Base-by-base conservation (phyloP, 2,329 filamentous ascomycete species). In the Aspergillus sp. region DNA sequence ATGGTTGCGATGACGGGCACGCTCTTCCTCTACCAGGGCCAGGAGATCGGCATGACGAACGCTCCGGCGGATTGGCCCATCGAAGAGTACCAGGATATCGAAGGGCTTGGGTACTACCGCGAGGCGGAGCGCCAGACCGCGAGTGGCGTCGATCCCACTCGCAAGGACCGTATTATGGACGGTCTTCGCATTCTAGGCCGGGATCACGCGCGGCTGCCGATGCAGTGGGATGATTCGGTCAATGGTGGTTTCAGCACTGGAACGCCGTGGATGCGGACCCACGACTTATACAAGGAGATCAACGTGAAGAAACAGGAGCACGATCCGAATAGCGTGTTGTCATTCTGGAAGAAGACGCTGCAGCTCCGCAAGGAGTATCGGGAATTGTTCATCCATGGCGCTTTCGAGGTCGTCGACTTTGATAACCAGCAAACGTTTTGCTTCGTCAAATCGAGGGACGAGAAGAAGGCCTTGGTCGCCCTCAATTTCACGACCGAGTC, bases 161-260 rank as follows among this genome's bases (percentile, higher is more conserved):
- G 59, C 32, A 53, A 55, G n/a, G 53, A 54, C 16, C 52, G 36
- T 1, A 56, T 61, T 25, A 61, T 61, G 60, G 48, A 58, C 11
- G 58, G 56, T 40, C 72, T 88, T 48, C 80, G 83, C 55, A 74
- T 78, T 50, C 78, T 87, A 40, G 84, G 82, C 1, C 57, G 60
- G 5, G 60, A 89, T 64, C 83, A 89, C 64, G 79, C 85, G 13
- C 78, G 87, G 14, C 79, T 83, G 5, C 87, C 87, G 0, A 83
- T 90, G 73, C 84, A 87, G 58, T 90, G 87, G 87, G 77, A 78
- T 50, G 76, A 68, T 1, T 70, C 71, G 0, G 64, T 74, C 0
- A 77, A 85, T 56, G 84, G 82, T 2, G 87, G 87, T 0, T 89
- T 89, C 70, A 86, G 83, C 3, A 70, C 73, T 49, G 61, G 72